phyloP scores from a whole-genome alignment of 345 rosid species.

The Capsella bursapastoris region DNA sequence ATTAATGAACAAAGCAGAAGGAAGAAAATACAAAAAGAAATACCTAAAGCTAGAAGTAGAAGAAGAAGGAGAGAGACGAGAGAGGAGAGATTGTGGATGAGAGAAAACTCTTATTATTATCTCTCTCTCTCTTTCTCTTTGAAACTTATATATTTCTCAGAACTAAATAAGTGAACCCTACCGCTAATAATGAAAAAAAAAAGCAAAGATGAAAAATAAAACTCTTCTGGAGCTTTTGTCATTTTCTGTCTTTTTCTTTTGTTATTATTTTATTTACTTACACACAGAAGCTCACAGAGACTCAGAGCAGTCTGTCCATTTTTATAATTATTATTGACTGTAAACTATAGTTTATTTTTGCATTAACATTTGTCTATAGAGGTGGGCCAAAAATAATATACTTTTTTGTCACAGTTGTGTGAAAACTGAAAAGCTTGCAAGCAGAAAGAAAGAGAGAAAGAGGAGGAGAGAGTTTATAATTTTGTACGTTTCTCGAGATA shows the following conservation, averaged over 20 bases:
- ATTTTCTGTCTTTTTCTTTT: slow-evolving; percentile 72
- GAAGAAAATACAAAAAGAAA: slow-evolving; percentile 24
- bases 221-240: slow-evolving; percentile 52
- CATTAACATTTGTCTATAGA: not conserved
- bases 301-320: slow-evolving; percentile 43
- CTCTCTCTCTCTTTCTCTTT: slow-evolving; percentile 20
- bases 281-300: slow-evolving; percentile 35
- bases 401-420: slow-evolving; percentile 39
- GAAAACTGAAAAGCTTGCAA: slow-evolving; percentile 41
- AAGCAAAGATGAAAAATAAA: slow-evolving; percentile 4
- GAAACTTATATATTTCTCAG: slow-evolving; percentile 24
- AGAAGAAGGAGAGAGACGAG: slow-evolving; percentile 38
- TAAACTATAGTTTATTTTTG: slow-evolving; percentile 18
- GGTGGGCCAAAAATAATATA: slow-evolving; percentile 41
- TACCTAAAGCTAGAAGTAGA: slow-evolving; percentile 30
- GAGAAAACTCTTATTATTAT: slow-evolving; percentile 48
- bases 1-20: slow-evolving; percentile 19
- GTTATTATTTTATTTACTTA: slow-evolving; percentile 12
- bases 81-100: slow-evolving; percentile 49
- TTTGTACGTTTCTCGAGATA: slow-evolving; percentile 50
- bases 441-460: slow-evolving; percentile 30
- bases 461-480: slow-evolving; percentile 17
- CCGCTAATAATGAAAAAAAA: slow-evolving; percentile 42
- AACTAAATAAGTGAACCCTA: slow-evolving; percentile 47
- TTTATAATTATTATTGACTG: slow-evolving; percentile 37